Evolutionary conservation across 2,329 filamentous ascomycete species (phyloP), one percentile per base, ranked within the genome.

Genomic region (Colletotrichum zoysiae): DNA sequence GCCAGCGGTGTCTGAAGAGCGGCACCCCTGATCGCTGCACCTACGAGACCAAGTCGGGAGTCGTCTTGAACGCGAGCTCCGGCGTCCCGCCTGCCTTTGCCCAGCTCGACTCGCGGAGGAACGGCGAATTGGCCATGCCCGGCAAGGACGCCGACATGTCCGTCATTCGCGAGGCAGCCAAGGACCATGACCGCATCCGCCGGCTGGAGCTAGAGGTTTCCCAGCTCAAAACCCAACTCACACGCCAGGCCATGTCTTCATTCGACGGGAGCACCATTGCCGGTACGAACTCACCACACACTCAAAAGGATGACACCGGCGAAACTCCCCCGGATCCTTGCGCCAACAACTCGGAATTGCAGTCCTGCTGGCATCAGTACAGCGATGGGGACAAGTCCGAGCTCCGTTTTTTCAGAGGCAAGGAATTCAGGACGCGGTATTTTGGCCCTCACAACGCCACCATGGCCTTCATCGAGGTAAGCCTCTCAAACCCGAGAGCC

Each of bases 1-100:
- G 88, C 77, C 87, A 89, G 78, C 86, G 88, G 58, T 90, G 88
- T 79, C 84, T 90, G 79, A 90, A 89, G 80, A 89, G 87, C 72
- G 88, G 87, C 76, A 90, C 88, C 38, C 85, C 88, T 26, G 88
- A 89, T 63, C 84, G 86, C 20, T 90, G 88, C 80, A 88, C 85
- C 73, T 90, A 90, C 76, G 88, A 90, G 79, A 86, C 87, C 40
- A 87, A 84, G 81, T 86, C 81, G 61, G 84, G 86, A 66, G 85
- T 86, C 76, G 81, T 88, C 71, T 81, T 86, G 73, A 84, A 86
- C 67, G 81, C 84, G 76, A 82, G 83, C 65, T 82, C 86, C 57
- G 82, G 86, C 74, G 78, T 85, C 74, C 79, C 82, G 76, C 79
- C 82, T 78, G 81, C 82, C 77, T 78, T 82, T 81, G 79, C 81